Percentiles rank a stretch among this genome's conserved stretches.
phyloP scores from a whole-genome alignment of 1,284 basidiomycete genomes.

The Pseudozyma flocculosa region DNA sequence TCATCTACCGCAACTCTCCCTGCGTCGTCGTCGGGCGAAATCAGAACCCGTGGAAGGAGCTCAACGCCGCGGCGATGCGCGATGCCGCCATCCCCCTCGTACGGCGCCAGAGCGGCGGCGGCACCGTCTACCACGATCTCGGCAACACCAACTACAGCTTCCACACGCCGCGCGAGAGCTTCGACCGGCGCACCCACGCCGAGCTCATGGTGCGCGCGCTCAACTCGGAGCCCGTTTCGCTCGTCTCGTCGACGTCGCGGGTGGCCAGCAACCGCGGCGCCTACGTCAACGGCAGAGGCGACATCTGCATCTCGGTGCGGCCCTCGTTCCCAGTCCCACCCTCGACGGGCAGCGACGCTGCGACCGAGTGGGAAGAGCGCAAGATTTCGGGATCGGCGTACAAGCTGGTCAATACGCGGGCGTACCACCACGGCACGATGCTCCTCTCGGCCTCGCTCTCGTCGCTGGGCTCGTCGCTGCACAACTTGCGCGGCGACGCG shows the following conservation, averaged over 20 bases:
- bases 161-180: conserved; percentile 76
- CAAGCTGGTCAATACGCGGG: conserved; percentile 85
- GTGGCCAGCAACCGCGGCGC: conserved; percentile 13
- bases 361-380: conserved; percentile 22
- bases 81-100: conserved; percentile 73
- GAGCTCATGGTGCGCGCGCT: conserved; percentile 78
- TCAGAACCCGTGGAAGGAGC: conserved; percentile 98
- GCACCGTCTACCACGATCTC: conserved; percentile 92
- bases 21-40: conserved; percentile 94
- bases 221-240: conserved; percentile 60
- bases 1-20: conserved; percentile 84
- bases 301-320: conserved; percentile 60
- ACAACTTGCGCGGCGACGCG: conserved; percentile 73
- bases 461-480: conserved; percentile 38
- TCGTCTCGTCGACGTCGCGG: conserved; percentile 5
- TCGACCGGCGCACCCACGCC: conserved; percentile 78
- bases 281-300: conserved; percentile 83
- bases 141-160: conserved; percentile 98
- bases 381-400: conserved; percentile 97
- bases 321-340: conserved; percentile 63
- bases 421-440: conserved; percentile 99
- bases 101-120: conserved; percentile 88
- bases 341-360: conserved; percentile 2
- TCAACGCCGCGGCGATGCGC: conserved; percentile 69
- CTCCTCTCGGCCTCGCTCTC: conserved; percentile 64